Percentiles rank a stretch among this genome's conserved stretches.
Evolutionary conservation across 495 filamentous ascomycete species (phyloP).

Genomic region (Terfezia boudieri): DNA sequence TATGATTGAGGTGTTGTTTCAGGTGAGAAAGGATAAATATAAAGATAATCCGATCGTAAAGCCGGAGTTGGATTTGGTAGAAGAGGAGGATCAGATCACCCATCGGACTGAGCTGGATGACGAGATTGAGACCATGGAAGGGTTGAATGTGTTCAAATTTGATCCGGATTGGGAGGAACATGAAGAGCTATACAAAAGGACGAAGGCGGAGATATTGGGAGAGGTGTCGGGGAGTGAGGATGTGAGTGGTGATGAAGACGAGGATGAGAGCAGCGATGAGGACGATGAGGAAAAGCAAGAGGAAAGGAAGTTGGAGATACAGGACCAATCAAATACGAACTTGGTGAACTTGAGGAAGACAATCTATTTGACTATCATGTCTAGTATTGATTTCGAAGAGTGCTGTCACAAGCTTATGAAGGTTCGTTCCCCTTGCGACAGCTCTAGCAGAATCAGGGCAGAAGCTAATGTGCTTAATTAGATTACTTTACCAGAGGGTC

Average conservation of each 20-base stretch:
- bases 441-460: neutral
- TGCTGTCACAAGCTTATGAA: constrained; percentile 88
- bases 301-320: constrained; percentile 62
- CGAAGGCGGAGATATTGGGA: constrained; percentile 85
- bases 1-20: constrained; percentile 96
- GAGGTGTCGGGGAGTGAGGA: constrained; percentile 61
- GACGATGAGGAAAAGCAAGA: constrained; percentile 46
- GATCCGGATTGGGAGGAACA: constrained; percentile 77
- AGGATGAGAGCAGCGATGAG: constrained; percentile 59
- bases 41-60: constrained; percentile 81
- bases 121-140: constrained; percentile 60
- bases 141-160: constrained; percentile 84
- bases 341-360: constrained; percentile 79
- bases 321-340: constrained; percentile 90
- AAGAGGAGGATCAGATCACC: constrained; percentile 94
- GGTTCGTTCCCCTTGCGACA: constrained; percentile 13
- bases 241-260: constrained; percentile 48
- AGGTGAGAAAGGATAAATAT: constrained; percentile 86
- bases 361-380: constrained; percentile 96
- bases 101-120: constrained; percentile 60
- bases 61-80: constrained; percentile 83
- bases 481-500: constrained; percentile 61
- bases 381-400: constrained; percentile 83
- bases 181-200: constrained; percentile 67
- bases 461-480: neutral